phyloP scores from a whole-genome alignment of 2,329 filamentous ascomycete species.

The Pseudogymnoascus sp. region DNA sequence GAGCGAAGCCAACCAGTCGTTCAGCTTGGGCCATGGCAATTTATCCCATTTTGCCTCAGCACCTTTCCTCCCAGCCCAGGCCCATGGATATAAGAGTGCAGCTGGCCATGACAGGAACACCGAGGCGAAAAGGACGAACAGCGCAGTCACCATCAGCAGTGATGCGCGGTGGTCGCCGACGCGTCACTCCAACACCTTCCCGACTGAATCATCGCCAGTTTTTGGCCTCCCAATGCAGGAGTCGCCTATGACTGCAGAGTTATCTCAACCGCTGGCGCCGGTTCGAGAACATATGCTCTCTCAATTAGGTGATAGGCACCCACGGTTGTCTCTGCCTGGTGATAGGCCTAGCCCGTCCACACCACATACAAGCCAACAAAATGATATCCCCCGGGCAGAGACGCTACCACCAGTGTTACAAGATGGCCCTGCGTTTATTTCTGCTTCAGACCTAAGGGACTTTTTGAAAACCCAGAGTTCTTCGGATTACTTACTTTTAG shows the following conservation, averaged over 20 bases:
- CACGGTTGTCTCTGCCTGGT: slow-evolving; percentile 48
- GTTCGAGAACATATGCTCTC: slow-evolving; percentile 22
- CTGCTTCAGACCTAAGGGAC: slow-evolving; percentile 47
- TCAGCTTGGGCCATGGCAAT: slow-evolving; percentile 38
- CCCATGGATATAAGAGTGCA: slow-evolving; percentile 10
- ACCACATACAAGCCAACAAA: slow-evolving; percentile 25
- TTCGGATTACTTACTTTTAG: slow-evolving; percentile 57
- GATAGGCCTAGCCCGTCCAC: slow-evolving; percentile 39
- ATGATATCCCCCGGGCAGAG: slow-evolving; percentile 35
- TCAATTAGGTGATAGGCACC: slow-evolving; percentile 43
- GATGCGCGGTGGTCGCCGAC: neutral
- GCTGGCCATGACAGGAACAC: neutral
- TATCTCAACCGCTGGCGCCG: slow-evolving; percentile 23
- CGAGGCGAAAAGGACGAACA: neutral
- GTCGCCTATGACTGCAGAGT: slow-evolving; percentile 40
- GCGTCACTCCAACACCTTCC: neutral
- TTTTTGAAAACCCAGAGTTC: slow-evolving; percentile 41
- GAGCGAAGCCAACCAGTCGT: slow-evolving; percentile 56
- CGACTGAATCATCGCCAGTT: slow-evolving; percentile 25
- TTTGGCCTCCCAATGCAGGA: slow-evolving; percentile 40
- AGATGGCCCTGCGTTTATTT: slow-evolving; percentile 44
- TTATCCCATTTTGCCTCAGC: slow-evolving; percentile 40
- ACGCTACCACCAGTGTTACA: slow-evolving; percentile 49
- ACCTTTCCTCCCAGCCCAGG: slow-evolving; percentile 13
- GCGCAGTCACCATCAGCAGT: neutral